phyloP scores from a whole-genome alignment of 2,329 filamentous ascomycete species.

The Aspergillus piperis region DNA sequence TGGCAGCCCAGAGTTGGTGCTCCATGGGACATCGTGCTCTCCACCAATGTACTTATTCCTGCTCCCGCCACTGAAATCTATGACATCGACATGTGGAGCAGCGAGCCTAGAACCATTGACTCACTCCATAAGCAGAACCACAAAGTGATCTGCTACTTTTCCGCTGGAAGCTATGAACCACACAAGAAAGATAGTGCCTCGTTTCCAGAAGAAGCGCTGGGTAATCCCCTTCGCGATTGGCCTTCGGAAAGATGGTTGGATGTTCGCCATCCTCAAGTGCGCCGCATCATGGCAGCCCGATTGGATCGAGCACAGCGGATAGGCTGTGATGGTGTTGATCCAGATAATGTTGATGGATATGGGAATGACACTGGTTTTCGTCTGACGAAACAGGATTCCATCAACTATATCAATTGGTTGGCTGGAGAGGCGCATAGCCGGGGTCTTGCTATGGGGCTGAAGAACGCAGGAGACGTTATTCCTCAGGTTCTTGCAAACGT shows the following conservation, averaged over 20 bases:
- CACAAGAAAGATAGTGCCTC: constrained; percentile 59
- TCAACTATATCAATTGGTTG: constrained; percentile 64
- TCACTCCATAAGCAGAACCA: constrained; percentile 54
- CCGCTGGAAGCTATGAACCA: constrained; percentile 67
- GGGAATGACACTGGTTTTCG: constrained; percentile 64
- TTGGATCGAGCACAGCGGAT: constrained; percentile 61
- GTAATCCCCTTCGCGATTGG: constrained; percentile 59
- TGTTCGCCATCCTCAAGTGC: constrained; percentile 53
- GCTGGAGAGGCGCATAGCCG: constrained; percentile 54
- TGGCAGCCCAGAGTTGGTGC: constrained; percentile 58
- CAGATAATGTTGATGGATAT: constrained; percentile 70
- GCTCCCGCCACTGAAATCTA: constrained; percentile 57
- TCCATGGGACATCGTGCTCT: constrained; percentile 65
- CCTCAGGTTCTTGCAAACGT: constrained; percentile 51
- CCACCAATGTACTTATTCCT: constrained; percentile 40
- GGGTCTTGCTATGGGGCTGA: constrained; percentile 65
- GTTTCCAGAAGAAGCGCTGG: constrained; percentile 57
- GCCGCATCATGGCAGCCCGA: constrained; percentile 64
- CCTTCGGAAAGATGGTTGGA: constrained; percentile 69
- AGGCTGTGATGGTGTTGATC: constrained; percentile 69
- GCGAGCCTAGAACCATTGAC: constrained; percentile 47
- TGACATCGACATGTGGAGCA: constrained; percentile 63
- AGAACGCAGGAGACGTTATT: constrained; percentile 67
- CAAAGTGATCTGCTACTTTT: constrained; percentile 75
- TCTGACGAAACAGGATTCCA: constrained; percentile 58